Base-by-base conservation (phyloP, 164 flowering plant genomes). In the Vitis labrusca region DNA sequence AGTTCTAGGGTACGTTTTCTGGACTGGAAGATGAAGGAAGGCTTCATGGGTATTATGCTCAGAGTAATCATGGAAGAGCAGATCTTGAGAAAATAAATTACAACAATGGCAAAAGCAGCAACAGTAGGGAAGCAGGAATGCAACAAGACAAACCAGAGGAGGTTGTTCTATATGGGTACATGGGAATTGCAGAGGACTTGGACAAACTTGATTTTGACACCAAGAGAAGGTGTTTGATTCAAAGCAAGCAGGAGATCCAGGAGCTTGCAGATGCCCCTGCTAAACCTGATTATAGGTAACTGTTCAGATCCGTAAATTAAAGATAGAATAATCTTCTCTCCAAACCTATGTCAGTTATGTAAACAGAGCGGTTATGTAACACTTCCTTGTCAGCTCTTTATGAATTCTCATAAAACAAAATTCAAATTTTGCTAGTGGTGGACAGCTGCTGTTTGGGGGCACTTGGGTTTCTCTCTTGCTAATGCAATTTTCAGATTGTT, bases 141-240 rank as follows among this genome's bases (percentile, higher is more conserved):
- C 55, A 67, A 56, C 77, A 63, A 27, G 76, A 69, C 29, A 64
- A 71, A 16, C n/a, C 67, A 15, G 77, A 74, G 64, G 75, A 76
- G 59, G 55, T 49, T 1, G 57, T 68, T 66, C 74, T 81, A 1
- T 81, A 78, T 78, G 82, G 82, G 2, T 78, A 74, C 50, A 55
- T 81, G 71, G 84, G 78, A 12, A 74, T 76, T 64, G 72, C 80
- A 11, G 80, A 76, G 15, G 83, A 80, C 71, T 67, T 80, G 76
- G 83, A 76, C 49, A 74, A 60, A 51, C 51, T 76, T 14, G 83
- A 80, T 66, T 68, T 37, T 11, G 63, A 65, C 11, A 68, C 61
- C 23, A 76, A 50, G 76, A 76, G 72, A 9, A 50, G 60, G 44
- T 63, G 69, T 63, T 3, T 62, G 47, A 61, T 80, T 16, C 74